Conservation (phyloP, 2,329 filamentous ascomycete genomes). For the Penicillium expansum region DNA sequence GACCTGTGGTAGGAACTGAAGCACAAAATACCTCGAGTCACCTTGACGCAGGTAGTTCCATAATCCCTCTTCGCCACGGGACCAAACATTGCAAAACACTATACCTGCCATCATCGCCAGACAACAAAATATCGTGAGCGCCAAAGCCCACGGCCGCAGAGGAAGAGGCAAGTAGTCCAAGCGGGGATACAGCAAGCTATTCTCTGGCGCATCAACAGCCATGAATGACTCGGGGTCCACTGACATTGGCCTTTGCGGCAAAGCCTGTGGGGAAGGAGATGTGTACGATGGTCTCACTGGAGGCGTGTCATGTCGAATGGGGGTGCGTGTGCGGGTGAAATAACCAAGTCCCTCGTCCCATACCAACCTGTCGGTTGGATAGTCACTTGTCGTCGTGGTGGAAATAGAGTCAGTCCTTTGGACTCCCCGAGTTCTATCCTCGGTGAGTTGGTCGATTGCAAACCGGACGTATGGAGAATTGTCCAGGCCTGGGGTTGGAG, state of each 20-base stretch:
- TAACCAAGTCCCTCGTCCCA: constrained; percentile 49
- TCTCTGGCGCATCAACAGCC: constrained; percentile 46
- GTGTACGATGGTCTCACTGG: constrained; percentile 32
- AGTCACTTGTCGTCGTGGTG: constrained; percentile 35
- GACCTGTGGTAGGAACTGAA: constrained; percentile 79
- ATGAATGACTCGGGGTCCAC: constrained; percentile 47
- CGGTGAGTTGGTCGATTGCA: constrained; percentile 81
- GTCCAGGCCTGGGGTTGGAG: constrained; percentile 72
- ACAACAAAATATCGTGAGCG: constrained; percentile 59
- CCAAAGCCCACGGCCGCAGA: constrained; percentile 65
- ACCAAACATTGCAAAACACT: constrained; percentile 70
- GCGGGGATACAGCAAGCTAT: constrained; percentile 47
- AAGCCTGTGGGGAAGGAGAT: constrained; percentile 35
- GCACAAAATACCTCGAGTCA: constrained; percentile 75
- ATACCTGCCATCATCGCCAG: constrained; percentile 69
- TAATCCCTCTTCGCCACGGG: constrained; percentile 61
- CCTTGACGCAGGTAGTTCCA: constrained; percentile 67
- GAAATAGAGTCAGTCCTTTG: constrained; percentile 50
- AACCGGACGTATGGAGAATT: constrained; percentile 86
- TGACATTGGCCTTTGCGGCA: constrained; percentile 28
- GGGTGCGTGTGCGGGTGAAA: constrained; percentile 35
- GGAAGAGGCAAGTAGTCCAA: constrained; percentile 71
- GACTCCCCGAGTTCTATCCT: constrained; percentile 61
- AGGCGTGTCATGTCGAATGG: constrained; percentile 30
- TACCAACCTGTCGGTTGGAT: constrained; percentile 52